Evolutionary conservation across 805 yeast species (phyloP).

Genomic region (Candida sithepensis): DNA sequence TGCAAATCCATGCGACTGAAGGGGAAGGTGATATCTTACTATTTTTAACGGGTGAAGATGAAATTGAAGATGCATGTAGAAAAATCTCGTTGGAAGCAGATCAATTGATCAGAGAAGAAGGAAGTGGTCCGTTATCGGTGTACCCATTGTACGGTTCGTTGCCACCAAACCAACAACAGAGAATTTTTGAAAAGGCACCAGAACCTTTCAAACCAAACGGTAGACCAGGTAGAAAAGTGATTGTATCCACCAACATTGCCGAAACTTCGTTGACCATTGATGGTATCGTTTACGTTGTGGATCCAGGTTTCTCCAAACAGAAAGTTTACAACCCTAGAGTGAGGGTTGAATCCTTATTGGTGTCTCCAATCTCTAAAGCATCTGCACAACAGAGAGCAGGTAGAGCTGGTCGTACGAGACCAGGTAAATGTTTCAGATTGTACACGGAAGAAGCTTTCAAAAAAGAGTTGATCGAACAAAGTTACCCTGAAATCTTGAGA

Average conservation of each 20-base stretch:
- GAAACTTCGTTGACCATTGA: slow-evolving; percentile 97
- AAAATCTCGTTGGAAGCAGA: slow-evolving; percentile 86
- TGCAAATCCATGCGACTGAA: slow-evolving; percentile 96
- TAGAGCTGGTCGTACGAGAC: slow-evolving; percentile 99
- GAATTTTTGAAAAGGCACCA: slow-evolving; percentile 90
- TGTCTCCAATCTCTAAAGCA: slow-evolving; percentile 95
- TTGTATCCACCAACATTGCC: slow-evolving; percentile 92
- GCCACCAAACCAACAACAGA: slow-evolving; percentile 94
- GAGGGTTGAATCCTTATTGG: slow-evolving; percentile 89
- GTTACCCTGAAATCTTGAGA: slow-evolving; percentile 92
- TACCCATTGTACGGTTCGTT: slow-evolving; percentile 95
- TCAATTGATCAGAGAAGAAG: slow-evolving; percentile 81
- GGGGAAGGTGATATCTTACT: slow-evolving; percentile 86
- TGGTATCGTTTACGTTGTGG: slow-evolving; percentile 95
- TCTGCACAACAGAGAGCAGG: slow-evolving; percentile 99
- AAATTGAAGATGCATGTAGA: slow-evolving; percentile 94
- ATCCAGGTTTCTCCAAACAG: slow-evolving; percentile 96
- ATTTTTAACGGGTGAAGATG: slow-evolving; percentile 95
- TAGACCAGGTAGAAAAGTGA: slow-evolving; percentile 91
- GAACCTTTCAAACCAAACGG: slow-evolving; percentile 67
- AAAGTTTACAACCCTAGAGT: slow-evolving; percentile 95
- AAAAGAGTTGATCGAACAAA: slow-evolving; percentile 89
- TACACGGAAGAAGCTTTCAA: slow-evolving; percentile 97
- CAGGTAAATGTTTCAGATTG: slow-evolving; percentile 94
- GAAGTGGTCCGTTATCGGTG: slow-evolving; percentile 83